Evolutionary conservation across 768 basidiomycete genomes (phyloP), one percentile per base, ranked within the genome.

Genomic region (Hypholoma sublateritium): DNA sequence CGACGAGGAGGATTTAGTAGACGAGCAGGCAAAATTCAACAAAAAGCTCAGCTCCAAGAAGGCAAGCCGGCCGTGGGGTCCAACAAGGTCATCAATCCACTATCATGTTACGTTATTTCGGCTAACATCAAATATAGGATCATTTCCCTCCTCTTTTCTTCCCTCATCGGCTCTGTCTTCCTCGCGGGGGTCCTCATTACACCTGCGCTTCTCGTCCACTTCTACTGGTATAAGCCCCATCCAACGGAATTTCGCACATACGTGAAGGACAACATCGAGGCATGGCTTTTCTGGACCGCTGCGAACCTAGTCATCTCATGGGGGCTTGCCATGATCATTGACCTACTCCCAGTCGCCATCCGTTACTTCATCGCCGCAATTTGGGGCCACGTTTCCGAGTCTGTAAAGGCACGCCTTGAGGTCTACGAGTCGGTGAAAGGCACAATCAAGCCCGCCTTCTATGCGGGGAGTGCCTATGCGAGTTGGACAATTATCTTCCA

Each of bases 241-340:
- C 81, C 79, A 6, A 80, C 80, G 16, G 74, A 77, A 7, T 73
- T 83, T 60, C 80, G 88, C 14, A 77, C 74, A 25, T 88, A 79
- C 59, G 78, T 90, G 59, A 80, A 79, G 53, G 79, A 85, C 59
- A 91, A 87, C 67, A 69, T 88, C 44, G 76, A 87, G 67, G 86
- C 88, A 3, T 93, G 90, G 90, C 74, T 91, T 2, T 89, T 89
- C 70, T 93, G 90, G 89, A 84, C 82, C 6, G 91, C 89, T 4
- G 80, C 87, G 37, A 91, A 93, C 68, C 73, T 91, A 50, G 73
- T 89, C 56, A 78, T 91, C 50, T 91, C 89, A 2, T 93, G 90
- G 90, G 87, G 78, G 59, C 83, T 93, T 34, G 91, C 87, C 17
- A 74, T 89, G 72, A 72, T 87, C 57, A 74, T 91, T 62, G 87